Evolutionary conservation across 2,329 filamentous ascomycete genomes (phyloP).

Genomic region (Fusarium heterosporum): DNA sequence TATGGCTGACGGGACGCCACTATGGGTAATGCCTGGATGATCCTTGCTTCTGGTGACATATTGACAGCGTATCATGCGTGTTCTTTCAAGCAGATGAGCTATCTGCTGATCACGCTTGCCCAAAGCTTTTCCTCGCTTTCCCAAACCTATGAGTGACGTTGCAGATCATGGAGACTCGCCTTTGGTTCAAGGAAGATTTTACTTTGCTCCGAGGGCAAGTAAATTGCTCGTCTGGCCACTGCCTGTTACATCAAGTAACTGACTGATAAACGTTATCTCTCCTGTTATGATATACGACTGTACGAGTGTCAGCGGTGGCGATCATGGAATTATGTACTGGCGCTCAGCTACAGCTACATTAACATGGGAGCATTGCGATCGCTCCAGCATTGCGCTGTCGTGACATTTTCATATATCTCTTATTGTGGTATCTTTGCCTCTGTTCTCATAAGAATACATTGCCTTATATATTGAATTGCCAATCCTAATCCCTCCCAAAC

Average conservation of each 20-base stretch:
- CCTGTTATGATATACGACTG: neutral
- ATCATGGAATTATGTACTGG: neutral
- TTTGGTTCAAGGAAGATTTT: neutral
- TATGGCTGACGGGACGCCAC: neutral
- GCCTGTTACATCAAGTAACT: neutral
- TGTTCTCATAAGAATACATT: slow-evolving; percentile 11
- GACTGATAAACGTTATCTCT: neutral
- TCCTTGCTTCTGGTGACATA: neutral
- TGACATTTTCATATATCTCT: neutral
- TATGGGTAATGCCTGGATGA: neutral
- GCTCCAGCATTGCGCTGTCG: neutral
- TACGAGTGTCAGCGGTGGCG: neutral
- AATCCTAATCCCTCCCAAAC: slow-evolving; percentile 9
- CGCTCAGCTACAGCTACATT: neutral
- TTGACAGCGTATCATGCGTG: slow-evolving; percentile 22
- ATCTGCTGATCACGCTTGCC: slow-evolving; percentile 17
- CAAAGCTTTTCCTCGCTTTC: neutral
- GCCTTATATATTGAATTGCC: slow-evolving; percentile 1
- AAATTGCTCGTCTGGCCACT: neutral
- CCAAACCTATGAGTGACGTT: neutral
- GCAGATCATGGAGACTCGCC: neutral
- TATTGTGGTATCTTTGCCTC: slow-evolving; percentile 16
- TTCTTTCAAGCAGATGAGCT: slow-evolving; percentile 3
- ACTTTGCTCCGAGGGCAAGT: neutral
- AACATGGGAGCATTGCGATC: neutral